phyloP scores from a whole-genome alignment of 2,329 filamentous ascomycete genomes.

The Diaporthe vexans region DNA sequence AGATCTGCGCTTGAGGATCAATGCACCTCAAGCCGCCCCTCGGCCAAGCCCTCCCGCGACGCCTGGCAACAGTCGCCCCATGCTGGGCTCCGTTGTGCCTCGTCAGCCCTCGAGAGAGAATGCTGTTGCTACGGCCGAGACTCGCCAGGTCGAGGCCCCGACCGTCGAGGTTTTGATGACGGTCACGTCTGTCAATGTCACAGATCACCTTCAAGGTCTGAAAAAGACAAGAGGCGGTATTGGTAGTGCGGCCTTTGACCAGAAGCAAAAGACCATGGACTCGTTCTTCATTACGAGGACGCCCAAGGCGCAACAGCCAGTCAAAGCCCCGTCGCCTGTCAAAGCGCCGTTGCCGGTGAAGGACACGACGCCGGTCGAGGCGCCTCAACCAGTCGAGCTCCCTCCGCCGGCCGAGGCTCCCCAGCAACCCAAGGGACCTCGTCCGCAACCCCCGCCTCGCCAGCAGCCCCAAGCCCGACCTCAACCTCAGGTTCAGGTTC shows the following conservation, averaged over 20 bases:
- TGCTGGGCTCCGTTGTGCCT: neutral
- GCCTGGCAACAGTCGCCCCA: neutral
- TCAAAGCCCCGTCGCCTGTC: neutral
- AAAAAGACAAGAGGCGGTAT: slow-evolving; percentile 87
- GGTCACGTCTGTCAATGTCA: slow-evolving; percentile 76
- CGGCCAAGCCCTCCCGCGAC: neutral
- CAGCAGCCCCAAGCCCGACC: neutral
- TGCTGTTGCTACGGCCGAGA: neutral
- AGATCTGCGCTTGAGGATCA: slow-evolving; percentile 29
- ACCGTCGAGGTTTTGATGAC: slow-evolving; percentile 46
- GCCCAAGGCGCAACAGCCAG: slow-evolving; percentile 63
- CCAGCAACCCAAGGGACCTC: slow-evolving; percentile 8
- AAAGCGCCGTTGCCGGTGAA: neutral
- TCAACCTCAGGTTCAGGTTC: neutral
- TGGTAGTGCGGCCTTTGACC: slow-evolving; percentile 82
- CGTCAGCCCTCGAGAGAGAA: neutral
- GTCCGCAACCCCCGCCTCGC: slow-evolving; percentile 1
- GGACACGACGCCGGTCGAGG: neutral
- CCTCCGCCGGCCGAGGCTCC: neutral
- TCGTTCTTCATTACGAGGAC: slow-evolving; percentile 76
- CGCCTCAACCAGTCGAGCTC: neutral
- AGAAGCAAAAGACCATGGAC: slow-evolving; percentile 81
- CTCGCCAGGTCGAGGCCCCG: neutral
- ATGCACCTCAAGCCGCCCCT: neutral
- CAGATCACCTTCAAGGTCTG: slow-evolving; percentile 78